phyloP scores from a whole-genome alignment of 2,329 filamentous ascomycete genomes.

The Didymella exigua region DNA sequence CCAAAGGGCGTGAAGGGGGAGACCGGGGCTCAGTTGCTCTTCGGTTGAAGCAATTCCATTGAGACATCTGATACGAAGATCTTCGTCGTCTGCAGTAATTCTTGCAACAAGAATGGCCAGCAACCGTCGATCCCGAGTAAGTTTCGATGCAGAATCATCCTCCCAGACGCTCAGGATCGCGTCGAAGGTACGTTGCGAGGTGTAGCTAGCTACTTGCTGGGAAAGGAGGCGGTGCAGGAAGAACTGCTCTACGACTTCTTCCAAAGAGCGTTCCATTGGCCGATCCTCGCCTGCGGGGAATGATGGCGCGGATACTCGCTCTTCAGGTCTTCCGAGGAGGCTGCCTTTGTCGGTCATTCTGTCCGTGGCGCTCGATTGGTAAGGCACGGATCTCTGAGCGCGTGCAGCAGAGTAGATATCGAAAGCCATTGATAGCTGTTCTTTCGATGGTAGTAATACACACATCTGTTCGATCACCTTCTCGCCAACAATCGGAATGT shows the following conservation, averaged over 20 bases:
- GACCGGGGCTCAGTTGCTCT: slow-evolving; percentile 11
- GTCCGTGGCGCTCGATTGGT: background rate
- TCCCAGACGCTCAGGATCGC: slow-evolving; percentile 30
- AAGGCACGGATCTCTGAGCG: background rate
- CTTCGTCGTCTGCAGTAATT: slow-evolving; percentile 3
- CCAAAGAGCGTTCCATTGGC: slow-evolving; percentile 11
- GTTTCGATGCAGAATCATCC: background rate
- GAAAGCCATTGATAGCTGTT: slow-evolving; percentile 16
- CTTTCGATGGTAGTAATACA: slow-evolving; percentile 20
- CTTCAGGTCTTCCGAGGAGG: too few species aligned
- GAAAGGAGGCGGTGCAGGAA: slow-evolving; percentile 26
- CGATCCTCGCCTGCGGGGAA: background rate
- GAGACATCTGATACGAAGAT: slow-evolving; percentile 27
- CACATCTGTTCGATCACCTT: slow-evolving; percentile 6
- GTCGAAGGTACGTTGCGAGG: slow-evolving; percentile 22
- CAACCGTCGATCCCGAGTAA: slow-evolving; percentile 16
- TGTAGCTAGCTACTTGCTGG: slow-evolving; percentile 6
- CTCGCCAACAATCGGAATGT: slow-evolving; percentile 3
- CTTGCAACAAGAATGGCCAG: slow-evolving; percentile 28
- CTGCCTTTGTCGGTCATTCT: background rate
- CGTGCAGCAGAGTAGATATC: slow-evolving; percentile 24
- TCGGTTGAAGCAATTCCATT: slow-evolving; percentile 20
- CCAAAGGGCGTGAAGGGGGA: slow-evolving; percentile 20
- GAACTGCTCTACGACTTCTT: slow-evolving; percentile 24
- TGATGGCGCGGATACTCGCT: background rate